phyloP scores from a whole-genome alignment of 164 flowering plant species.

The Aristolochia californica region DNA sequence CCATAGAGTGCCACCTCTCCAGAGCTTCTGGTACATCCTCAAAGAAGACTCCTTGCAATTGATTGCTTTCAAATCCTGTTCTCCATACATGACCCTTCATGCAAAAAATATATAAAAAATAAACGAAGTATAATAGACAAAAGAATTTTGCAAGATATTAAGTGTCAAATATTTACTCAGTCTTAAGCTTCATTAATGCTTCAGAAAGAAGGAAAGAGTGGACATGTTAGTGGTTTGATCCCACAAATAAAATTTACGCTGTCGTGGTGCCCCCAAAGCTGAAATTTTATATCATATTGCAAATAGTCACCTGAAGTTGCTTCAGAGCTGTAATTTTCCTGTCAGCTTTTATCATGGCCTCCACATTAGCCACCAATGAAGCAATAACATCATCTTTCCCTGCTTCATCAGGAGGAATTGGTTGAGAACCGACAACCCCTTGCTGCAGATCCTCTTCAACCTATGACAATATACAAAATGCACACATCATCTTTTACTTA shows the following conservation, averaged over 20 bases:
- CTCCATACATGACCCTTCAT: conserved; percentile 94
- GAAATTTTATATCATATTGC: no score
- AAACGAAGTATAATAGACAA: background rate
- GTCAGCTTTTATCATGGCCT: conserved; percentile 93
- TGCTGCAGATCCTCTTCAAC: conserved; percentile 60
- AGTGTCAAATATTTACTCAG: no score
- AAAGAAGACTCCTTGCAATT: conserved; percentile 65
- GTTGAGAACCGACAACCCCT: conserved; percentile 60
- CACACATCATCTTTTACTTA: no score
- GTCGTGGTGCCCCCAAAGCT: no score
- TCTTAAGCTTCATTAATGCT: no score
- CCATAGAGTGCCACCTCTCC: conserved; percentile 66
- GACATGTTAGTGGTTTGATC: no score
- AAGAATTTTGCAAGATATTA: background rate
- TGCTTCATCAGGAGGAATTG: conserved; percentile 57
- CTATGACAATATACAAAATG: conserved; percentile 21
- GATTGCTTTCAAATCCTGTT: conserved; percentile 73
- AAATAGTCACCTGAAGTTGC: conserved; percentile 59
- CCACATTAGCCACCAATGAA: conserved; percentile 80
- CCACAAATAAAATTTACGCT: no score
- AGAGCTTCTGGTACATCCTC: conserved; percentile 92
- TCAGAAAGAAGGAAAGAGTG: no score
- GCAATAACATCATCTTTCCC: conserved; percentile 79
- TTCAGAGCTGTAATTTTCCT: conserved; percentile 84
- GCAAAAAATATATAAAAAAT: background rate